Percentiles rank a stretch among this genome's conserved stretches.
These are phyloP conservation scores for Tetrastigma voinierianum DNA, from an alignment of 164 flowering plant genomes.

Conservation along the genomic window DNA sequence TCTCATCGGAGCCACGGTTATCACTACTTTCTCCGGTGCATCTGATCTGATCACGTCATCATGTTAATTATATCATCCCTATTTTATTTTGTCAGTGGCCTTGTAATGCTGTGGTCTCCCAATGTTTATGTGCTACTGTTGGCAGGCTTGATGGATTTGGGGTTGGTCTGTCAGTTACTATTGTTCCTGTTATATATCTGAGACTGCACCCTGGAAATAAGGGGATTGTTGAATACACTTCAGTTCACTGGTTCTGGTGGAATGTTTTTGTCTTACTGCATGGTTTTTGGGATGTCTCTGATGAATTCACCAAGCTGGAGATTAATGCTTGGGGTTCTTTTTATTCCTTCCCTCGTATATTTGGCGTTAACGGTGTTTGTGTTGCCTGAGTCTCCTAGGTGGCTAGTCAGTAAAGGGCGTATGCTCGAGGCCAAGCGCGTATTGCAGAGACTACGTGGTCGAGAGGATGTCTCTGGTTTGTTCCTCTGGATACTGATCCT, in stretches of 20 bases:
- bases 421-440: constrained; percentile 56
- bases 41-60: constrained; percentile 59
- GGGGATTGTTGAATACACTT: constrained; percentile 51
- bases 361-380: constrained; percentile 34
- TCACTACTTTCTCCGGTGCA: constrained; percentile 55
- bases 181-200: constrained; percentile 65
- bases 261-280: constrained; percentile 51
- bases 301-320: constrained; percentile 52
- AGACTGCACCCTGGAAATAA: constrained; percentile 61
- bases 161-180: constrained; percentile 51
- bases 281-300: constrained; percentile 64
- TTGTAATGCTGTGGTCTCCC: constrained; percentile 64
- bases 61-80: constrained; percentile 46
- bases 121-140: constrained; percentile 52
- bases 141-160: constrained; percentile 63
- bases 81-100: constrained; percentile 43
- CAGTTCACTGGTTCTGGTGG: constrained; percentile 59
- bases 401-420: constrained; percentile 70
- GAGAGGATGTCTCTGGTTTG: constrained; percentile 59
- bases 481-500: background rate
- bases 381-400: constrained; percentile 67
- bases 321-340: constrained; percentile 60
- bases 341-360: constrained; percentile 42
- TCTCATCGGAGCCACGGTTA: constrained; percentile 53
- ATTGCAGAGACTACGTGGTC: constrained; percentile 52